Evolutionary conservation across 768 basidiomycete species (phyloP), one percentile per base, ranked within the genome.

Genomic region (Pulveroboletus sp.): DNA sequence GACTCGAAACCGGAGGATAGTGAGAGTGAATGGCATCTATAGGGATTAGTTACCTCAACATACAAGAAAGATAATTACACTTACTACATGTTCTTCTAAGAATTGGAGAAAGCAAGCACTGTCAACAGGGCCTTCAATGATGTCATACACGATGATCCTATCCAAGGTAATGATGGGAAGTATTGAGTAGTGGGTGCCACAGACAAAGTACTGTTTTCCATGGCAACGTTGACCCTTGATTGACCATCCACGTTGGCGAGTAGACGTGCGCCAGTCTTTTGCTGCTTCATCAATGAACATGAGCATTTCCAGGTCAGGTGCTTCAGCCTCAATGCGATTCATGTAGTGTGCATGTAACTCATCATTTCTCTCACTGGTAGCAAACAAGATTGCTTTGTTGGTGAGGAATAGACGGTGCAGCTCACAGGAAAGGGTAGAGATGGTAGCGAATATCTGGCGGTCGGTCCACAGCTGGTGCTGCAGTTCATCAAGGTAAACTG

Each of bases 111-210:
- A 62, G 17, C 13, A 20, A 13, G 48, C 17, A 32, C 39, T 35
- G 5, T 50, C 47, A 5, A 64, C 44, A 3, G 51, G 34, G 8
- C 58, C 53, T 2, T 60, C 47, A 12, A 63, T 32, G 2, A 62
- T 49, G 13, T 63, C 27, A 13, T 56, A 47, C 19, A 37, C 46
- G 14, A 63, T 50, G 10, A 62, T 55, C 1, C 57, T 55, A 54
- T 62, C 47, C 2, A 63, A 51, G 0, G 45, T 55, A 16, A 63
- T 53, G 13, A 51, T 37, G 2, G 57, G 55, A 17, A 64, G 29
- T 14, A 64, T 61, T 1, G 51, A 59, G 32, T 43, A 59, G 1
- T 40, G 14, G 20, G 40, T 24, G 1, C 57, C 53, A 16, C 34
- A 19, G 2, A 60, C 41, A 49, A 62, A 63, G 17, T 19, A 20